phyloP scores from a whole-genome alignment of 306 rosid genomes.

The Betula pendula region DNA sequence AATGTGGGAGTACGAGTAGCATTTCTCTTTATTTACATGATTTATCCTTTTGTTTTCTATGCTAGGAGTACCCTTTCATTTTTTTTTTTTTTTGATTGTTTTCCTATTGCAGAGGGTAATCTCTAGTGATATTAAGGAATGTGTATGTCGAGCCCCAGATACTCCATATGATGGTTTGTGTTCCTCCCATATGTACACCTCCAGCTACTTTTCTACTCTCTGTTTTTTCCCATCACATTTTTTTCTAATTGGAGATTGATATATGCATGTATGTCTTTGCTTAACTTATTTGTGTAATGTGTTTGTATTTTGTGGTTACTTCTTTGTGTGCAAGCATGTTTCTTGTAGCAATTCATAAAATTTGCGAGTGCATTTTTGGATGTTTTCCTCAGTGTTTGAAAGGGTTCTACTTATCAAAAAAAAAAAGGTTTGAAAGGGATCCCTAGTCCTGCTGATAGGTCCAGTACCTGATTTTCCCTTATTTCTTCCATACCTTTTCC shows the following conservation, averaged over 20 bases:
- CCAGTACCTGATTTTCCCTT: background rate
- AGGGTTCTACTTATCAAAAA: background rate
- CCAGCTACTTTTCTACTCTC: conserved; percentile 16
- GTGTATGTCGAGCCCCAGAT: conserved; percentile 98
- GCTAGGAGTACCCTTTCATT: background rate
- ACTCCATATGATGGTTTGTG: conserved; percentile 92
- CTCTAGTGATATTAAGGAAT: conserved; percentile 95
- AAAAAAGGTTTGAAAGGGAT: background rate
- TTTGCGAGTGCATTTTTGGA: background rate
- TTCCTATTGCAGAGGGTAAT: conserved; percentile 72
- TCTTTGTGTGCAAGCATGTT: background rate
- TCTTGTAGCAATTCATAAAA: background rate
- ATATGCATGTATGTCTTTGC: background rate
- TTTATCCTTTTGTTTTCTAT: background rate
- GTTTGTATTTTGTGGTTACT: background rate
- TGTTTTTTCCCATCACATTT: background rate
- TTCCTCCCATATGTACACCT: conserved; percentile 19
- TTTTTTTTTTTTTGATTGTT: conserved; percentile 25
- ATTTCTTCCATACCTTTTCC: background rate
- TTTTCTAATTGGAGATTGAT: background rate
- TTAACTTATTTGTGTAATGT: background rate
- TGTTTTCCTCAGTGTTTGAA: background rate
- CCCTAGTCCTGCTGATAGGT: background rate
- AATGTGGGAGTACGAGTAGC: too few relatives aligned
- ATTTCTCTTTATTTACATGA: conserved; percentile 3